These are phyloP conservation scores for Ganoderma lucidum DNA, from an alignment of 1,284 basidiomycete species.

Conservation along the genomic window DNA sequence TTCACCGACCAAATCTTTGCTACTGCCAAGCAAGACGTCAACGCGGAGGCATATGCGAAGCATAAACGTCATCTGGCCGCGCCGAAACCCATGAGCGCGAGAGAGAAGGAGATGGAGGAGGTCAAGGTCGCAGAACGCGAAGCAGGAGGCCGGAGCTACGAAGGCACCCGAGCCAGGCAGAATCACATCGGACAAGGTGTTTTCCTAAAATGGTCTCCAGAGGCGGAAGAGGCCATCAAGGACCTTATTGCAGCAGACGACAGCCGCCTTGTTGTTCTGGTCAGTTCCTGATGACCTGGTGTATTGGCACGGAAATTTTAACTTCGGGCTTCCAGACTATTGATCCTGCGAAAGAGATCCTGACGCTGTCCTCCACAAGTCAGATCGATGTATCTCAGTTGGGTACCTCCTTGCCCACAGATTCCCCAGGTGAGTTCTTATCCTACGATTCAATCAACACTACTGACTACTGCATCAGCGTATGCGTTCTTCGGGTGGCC, in stretches of 20 bases:
- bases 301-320: background rate
- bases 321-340: conserved; percentile 56
- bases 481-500: conserved; percentile 84
- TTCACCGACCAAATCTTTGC: conserved; percentile 87
- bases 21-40: conserved; percentile 75
- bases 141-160: conserved; percentile 55
- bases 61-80: conserved; percentile 79
- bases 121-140: conserved; percentile 76
- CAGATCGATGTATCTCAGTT: conserved; percentile 54
- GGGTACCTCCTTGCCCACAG: conserved; percentile 56
- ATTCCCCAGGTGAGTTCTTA: conserved; percentile 51
- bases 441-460: background rate
- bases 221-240: conserved; percentile 69
- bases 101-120: conserved; percentile 83
- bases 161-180: conserved; percentile 62
- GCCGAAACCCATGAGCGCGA: conserved; percentile 81
- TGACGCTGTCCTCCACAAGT: conserved; percentile 52
- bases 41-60: conserved; percentile 72
- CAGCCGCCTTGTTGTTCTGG: conserved; percentile 68
- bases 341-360: conserved; percentile 63
- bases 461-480: conserved; percentile 45
- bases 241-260: conserved; percentile 59
- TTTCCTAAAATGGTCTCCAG: conserved; percentile 69
- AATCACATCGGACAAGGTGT: conserved; percentile 65
- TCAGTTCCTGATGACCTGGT: conserved; percentile 47